These are phyloP conservation scores for Picochlorum sp. DNA, from an alignment of 139 green algal species.

Conservation along the genomic window DNA sequence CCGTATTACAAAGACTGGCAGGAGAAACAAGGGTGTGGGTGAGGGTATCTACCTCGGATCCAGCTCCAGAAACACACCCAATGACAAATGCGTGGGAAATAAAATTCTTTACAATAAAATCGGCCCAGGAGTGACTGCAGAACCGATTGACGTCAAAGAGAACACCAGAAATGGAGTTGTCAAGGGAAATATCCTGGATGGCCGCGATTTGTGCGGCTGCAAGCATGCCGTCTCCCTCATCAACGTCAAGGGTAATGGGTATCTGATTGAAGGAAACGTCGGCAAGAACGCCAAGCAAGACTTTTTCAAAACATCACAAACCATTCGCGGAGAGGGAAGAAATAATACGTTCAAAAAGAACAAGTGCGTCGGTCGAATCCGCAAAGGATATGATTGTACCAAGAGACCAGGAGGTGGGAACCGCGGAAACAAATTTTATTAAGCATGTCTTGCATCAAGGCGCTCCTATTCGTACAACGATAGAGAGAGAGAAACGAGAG, in stretches of 20 bases:
- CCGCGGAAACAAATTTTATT: neutral
- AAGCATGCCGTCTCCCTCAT: slow-evolving; percentile 10
- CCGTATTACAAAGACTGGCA: slow-evolving; percentile 6
- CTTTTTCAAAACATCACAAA: slow-evolving; percentile 9
- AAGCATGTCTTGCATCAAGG: too few species aligned
- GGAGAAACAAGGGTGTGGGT: slow-evolving; percentile 1
- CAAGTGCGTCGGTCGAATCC: slow-evolving; percentile 1
- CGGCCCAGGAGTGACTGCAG: slow-evolving; percentile 7
- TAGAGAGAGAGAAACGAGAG: too few species aligned
- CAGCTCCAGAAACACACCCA: neutral
- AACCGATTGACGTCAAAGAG: slow-evolving; percentile 8
- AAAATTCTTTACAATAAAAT: slow-evolving; percentile 14
- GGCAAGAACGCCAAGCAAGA: slow-evolving; percentile 8
- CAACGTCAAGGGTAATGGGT: slow-evolving; percentile 12
- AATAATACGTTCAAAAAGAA: slow-evolving; percentile 1
- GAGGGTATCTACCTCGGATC: slow-evolving; percentile 12
- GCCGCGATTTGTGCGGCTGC: slow-evolving; percentile 1
- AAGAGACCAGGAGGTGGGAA: neutral
- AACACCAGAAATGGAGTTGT: slow-evolving; percentile 3
- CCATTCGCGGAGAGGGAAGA: neutral
- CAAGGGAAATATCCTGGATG: slow-evolving; percentile 7
- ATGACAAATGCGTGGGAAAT: neutral
- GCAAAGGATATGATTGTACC: neutral
- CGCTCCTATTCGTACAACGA: too few species aligned
- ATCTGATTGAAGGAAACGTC: slow-evolving; percentile 8